Conservation (phyloP, 2,329 filamentous ascomycete genomes). For the Grosmannia clavigera region DNA sequence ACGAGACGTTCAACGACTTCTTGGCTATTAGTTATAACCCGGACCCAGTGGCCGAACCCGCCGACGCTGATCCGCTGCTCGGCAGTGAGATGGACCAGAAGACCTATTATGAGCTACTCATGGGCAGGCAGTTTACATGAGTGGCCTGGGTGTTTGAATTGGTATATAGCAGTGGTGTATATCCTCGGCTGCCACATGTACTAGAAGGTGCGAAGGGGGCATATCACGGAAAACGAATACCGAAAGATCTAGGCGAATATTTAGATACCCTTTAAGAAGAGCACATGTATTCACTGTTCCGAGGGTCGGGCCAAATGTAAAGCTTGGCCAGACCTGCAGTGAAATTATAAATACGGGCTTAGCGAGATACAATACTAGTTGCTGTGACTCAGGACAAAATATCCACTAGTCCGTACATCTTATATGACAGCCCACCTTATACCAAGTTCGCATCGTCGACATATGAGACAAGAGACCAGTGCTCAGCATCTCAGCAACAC, state of each 20-base stretch:
- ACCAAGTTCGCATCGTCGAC: no score
- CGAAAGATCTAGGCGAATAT: background rate
- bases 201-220: no score
- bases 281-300: background rate
- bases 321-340: no score
- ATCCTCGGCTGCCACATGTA: no score
- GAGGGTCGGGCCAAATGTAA: background rate
- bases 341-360: no score
- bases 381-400: no score
- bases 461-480: no score
- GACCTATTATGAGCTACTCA: constrained; percentile 25
- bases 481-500: background rate
- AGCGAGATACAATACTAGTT: no score
- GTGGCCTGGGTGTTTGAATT: background rate
- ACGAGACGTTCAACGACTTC: constrained; percentile 25
- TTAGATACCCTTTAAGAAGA: background rate
- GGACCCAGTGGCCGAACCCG: constrained; percentile 17
- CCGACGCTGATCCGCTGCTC: constrained; percentile 18
- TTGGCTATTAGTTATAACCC: constrained; percentile 24
- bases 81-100: constrained; percentile 23
- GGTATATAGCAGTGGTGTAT: no score
- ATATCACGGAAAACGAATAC: no score
- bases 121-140: constrained; percentile 17
- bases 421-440: no score
- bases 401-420: no score